phyloP scores from a whole-genome alignment of 768 basidiomycete genomes.

The Multifurca ochricompacta region DNA sequence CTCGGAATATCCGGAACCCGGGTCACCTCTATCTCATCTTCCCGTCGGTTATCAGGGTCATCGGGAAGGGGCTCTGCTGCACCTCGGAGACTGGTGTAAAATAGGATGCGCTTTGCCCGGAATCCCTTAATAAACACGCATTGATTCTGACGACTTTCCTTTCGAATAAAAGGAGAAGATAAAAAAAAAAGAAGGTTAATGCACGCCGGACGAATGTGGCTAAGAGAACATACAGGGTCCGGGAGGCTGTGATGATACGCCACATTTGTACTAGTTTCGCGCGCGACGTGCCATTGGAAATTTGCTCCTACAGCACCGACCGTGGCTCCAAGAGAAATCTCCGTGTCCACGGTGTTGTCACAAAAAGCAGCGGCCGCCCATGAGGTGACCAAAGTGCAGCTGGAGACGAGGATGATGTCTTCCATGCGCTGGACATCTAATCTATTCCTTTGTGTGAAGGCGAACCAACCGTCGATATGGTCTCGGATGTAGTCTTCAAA shows the following conservation, averaged over 20 bases:
- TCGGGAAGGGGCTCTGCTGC: conserved; percentile 4
- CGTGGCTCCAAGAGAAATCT: background rate
- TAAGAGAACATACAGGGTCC: background rate
- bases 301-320: background rate
- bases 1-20: background rate
- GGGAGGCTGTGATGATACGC: background rate
- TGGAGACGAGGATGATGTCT: conserved; percentile 12
- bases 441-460: background rate
- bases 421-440: conserved; percentile 9
- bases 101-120: conserved; percentile 9
- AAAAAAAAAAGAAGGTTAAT: background rate
- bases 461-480: conserved; percentile 3
- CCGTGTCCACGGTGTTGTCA: background rate
- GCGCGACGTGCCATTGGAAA: background rate
- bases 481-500: conserved; percentile 12
- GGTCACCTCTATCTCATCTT: conserved; percentile 2
- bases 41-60: background rate
- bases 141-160: background rate
- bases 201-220: background rate
- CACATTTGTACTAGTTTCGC: background rate
- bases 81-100: background rate
- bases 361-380: conserved; percentile 4
- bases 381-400: conserved; percentile 2
- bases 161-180: too few species aligned
- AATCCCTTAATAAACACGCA: conserved; percentile 13